Percentiles rank a stretch among this genome's conserved stretches.
These are phyloP conservation scores for Megacollybia marginata DNA, from an alignment of 768 basidiomycete genomes.

Conservation along the genomic window DNA sequence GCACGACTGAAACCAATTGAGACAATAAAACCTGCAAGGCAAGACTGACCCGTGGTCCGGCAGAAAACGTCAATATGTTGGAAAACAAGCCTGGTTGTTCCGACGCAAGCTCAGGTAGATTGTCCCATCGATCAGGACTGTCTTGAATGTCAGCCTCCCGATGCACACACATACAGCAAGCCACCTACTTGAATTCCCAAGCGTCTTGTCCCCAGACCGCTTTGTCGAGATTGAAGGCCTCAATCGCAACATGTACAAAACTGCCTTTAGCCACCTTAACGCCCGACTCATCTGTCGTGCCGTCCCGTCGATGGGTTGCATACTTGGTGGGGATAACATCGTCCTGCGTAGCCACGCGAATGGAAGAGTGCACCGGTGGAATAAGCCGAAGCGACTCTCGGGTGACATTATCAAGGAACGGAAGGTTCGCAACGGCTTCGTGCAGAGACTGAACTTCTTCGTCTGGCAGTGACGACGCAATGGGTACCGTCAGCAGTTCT, in stretches of 20 bases:
- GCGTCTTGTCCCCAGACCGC: constrained; percentile 75
- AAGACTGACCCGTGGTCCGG: constrained; percentile 66
- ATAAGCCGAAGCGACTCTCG: constrained; percentile 73
- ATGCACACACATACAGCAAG: too few species aligned
- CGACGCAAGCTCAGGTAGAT: constrained; percentile 61
- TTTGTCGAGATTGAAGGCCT: constrained; percentile 74
- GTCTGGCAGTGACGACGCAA: constrained; percentile 38
- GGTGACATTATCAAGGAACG: constrained; percentile 69
- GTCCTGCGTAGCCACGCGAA: constrained; percentile 71
- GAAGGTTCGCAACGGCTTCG: constrained; percentile 47
- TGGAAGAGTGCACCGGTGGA: constrained; percentile 75
- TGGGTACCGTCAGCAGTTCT: constrained; percentile 51
- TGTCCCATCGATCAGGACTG: constrained; percentile 80
- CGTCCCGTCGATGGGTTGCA: constrained; percentile 48
- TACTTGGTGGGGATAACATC: constrained; percentile 69
- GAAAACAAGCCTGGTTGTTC: constrained; percentile 66
- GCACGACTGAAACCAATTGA: constrained; percentile 49
- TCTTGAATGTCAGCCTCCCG: constrained; percentile 11
- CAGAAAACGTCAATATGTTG: constrained; percentile 70
- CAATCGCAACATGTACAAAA: constrained; percentile 71
- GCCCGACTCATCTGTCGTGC: constrained; percentile 31
- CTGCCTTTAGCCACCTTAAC: constrained; percentile 59
- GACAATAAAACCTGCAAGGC: not conserved
- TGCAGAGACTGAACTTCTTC: constrained; percentile 63
- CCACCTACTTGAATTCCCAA: constrained; percentile 66